Percentiles rank a stretch among this genome's conserved stretches.
phyloP scores from a whole-genome alignment of 2,329 filamentous ascomycete genomes.

The Dothideomycetidae sp. region DNA sequence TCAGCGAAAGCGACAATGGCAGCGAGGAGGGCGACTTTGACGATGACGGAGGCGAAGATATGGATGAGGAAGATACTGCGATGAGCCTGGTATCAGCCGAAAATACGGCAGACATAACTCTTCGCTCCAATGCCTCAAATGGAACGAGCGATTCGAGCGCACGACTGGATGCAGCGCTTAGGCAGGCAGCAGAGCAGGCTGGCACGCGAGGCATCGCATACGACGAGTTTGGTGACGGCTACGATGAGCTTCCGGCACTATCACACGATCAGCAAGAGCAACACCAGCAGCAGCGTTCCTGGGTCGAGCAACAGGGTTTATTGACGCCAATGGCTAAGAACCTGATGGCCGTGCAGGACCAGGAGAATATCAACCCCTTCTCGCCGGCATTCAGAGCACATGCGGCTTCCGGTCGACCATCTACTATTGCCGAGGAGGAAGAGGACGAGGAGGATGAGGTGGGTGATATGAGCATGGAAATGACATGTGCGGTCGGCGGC shows the following conservation, averaged over 20 bases:
- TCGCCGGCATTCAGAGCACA: constrained; percentile 29
- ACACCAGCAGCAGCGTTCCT: constrained; percentile 37
- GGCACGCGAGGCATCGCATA: constrained; percentile 54
- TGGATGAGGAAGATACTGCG: constrained; percentile 46
- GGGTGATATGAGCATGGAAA: constrained; percentile 94
- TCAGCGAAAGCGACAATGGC: constrained; percentile 17
- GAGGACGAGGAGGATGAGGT: constrained; percentile 28
- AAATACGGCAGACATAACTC: constrained; percentile 23
- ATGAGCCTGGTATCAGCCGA: constrained; percentile 67
- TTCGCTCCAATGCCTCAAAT: constrained; percentile 18
- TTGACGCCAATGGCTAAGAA: constrained; percentile 9
- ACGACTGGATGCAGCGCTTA: constrained; percentile 62
- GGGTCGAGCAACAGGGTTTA: constrained; percentile 43
- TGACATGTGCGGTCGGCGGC: constrained; percentile 67
- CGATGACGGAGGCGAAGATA: constrained; percentile 37
- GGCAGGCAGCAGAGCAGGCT: constrained; percentile 59
- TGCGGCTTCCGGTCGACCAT: constrained; percentile 15
- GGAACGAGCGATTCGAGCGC: constrained; percentile 51
- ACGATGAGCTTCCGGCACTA: constrained; percentile 39
- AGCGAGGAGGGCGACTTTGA: constrained; percentile 41
- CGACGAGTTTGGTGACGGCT: constrained; percentile 38
- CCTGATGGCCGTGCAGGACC: constrained; percentile 22
- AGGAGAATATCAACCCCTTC: constrained; percentile 38
- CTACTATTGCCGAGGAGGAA: constrained; percentile 21
- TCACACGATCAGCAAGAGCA: constrained; percentile 28